Evolutionary conservation across 2,329 filamentous ascomycete genomes (phyloP).

Genomic region (Aspergillus phoenicis): DNA sequence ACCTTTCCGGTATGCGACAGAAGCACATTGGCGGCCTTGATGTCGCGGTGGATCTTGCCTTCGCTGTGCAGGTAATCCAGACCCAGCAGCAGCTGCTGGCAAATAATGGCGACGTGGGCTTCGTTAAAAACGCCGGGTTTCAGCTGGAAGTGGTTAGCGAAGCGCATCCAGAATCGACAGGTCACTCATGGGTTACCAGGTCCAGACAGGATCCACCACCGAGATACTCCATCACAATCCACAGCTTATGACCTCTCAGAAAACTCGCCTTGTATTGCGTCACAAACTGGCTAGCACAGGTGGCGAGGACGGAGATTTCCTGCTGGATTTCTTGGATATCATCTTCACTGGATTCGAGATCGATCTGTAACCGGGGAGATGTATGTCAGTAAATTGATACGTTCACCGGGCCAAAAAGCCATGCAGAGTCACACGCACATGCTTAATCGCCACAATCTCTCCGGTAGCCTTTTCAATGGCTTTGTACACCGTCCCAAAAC

Average conservation of each 20-base stretch:
- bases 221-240: slow-evolving; percentile 99
- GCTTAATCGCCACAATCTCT: slow-evolving; percentile 94
- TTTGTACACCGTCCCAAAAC: slow-evolving; percentile 96
- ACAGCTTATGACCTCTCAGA: slow-evolving; percentile 92
- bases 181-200: slow-evolving; percentile 60
- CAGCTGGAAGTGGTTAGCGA: slow-evolving; percentile 57
- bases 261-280: slow-evolving; percentile 97
- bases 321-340: slow-evolving; percentile 98
- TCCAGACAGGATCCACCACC: slow-evolving; percentile 95
- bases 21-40: slow-evolving; percentile 95
- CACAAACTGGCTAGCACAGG: slow-evolving; percentile 89
- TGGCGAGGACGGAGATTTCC: slow-evolving; percentile 92
- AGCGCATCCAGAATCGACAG: background rate
- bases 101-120: slow-evolving; percentile 89
- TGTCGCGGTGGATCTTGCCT: slow-evolving; percentile 94
- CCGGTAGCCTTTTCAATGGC: slow-evolving; percentile 88
- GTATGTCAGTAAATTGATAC: slow-evolving; percentile 19
- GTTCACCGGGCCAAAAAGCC: background rate
- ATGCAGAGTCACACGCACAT: slow-evolving; percentile 61
- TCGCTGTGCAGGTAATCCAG: slow-evolving; percentile 92
- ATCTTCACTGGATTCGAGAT: slow-evolving; percentile 97
- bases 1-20: slow-evolving; percentile 88
- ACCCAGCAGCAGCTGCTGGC: slow-evolving; percentile 83
- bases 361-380: slow-evolving; percentile 65
- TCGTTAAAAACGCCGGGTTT: slow-evolving; percentile 90